These are phyloP conservation scores for Boletellus ananas DNA, from an alignment of 768 basidiomycete species.

Conservation along the genomic window DNA sequence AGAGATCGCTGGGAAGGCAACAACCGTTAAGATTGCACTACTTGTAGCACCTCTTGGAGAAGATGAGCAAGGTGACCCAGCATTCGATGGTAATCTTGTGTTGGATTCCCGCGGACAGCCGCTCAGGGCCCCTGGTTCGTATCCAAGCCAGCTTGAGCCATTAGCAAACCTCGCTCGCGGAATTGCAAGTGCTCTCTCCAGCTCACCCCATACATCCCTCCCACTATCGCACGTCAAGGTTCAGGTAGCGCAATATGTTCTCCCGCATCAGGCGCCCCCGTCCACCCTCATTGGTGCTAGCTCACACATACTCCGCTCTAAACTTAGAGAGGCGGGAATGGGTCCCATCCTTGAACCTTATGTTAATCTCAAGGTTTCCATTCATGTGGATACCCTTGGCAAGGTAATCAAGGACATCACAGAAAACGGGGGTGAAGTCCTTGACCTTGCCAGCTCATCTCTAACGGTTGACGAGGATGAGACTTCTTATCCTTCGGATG, in stretches of 20 bases:
- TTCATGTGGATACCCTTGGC: conserved; percentile 65
- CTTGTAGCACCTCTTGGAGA: conserved; percentile 50
- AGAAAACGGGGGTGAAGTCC: conserved; percentile 75
- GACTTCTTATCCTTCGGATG: conserved; percentile 51
- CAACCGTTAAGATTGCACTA: conserved; percentile 51
- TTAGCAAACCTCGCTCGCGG: conserved; percentile 61
- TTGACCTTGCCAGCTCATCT: conserved; percentile 49
- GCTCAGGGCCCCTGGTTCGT: conserved; percentile 49
- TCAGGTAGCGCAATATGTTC: conserved; percentile 43
- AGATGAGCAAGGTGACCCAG: conserved; percentile 57
- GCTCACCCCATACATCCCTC: conserved; percentile 74
- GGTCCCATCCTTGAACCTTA: conserved; percentile 81
- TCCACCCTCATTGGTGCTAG: conserved; percentile 63
- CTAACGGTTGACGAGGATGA: conserved; percentile 37
- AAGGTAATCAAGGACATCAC: conserved; percentile 82
- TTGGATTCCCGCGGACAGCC: conserved; percentile 50
- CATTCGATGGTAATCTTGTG: conserved; percentile 78
- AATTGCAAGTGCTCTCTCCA: conserved; percentile 66
- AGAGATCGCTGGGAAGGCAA: conserved; percentile 56
- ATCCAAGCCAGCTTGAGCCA: conserved; percentile 41
- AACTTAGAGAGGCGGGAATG: conserved; percentile 57
- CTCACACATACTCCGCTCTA: conserved; percentile 58
- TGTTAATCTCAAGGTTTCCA: conserved; percentile 61
- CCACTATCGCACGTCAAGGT: conserved; percentile 64
- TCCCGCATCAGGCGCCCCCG: conserved; percentile 42